phyloP scores from a whole-genome alignment of 2,329 filamentous ascomycete genomes.

The Verticillium dahliae region DNA sequence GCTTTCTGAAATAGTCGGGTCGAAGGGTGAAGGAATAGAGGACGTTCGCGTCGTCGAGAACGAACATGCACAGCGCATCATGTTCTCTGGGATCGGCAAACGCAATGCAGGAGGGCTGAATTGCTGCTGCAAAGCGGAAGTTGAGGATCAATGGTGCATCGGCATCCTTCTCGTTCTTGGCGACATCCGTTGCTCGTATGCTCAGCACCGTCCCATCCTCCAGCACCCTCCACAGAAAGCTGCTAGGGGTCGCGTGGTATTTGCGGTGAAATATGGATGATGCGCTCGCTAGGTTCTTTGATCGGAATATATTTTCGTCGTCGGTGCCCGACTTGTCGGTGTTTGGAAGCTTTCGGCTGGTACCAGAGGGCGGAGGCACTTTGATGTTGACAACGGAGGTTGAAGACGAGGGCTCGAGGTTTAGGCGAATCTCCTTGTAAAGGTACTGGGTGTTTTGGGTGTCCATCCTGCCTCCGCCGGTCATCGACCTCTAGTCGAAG shows the following conservation, averaged over 20 bases:
- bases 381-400: slow-evolving; percentile 66
- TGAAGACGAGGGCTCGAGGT: slow-evolving; percentile 66
- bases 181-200: slow-evolving; percentile 76
- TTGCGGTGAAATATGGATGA: slow-evolving; percentile 81
- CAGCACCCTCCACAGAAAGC: slow-evolving; percentile 85
- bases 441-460: slow-evolving; percentile 56
- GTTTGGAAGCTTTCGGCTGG: slow-evolving; percentile 27
- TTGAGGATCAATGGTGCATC: slow-evolving; percentile 73
- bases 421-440: slow-evolving; percentile 83
- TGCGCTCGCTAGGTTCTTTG: slow-evolving; percentile 66
- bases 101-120: slow-evolving; percentile 72
- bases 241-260: slow-evolving; percentile 69
- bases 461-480: slow-evolving; percentile 64
- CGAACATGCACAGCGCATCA: slow-evolving; percentile 72
- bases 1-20: slow-evolving; percentile 72
- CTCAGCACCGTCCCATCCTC: slow-evolving; percentile 76
- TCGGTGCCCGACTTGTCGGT: slow-evolving; percentile 34
- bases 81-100: slow-evolving; percentile 74
- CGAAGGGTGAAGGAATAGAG: slow-evolving; percentile 80
- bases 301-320: slow-evolving; percentile 68
- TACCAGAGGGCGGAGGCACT: slow-evolving; percentile 49
- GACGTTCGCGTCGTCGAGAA: slow-evolving; percentile 70
- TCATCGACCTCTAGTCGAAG: slow-evolving; percentile 1
- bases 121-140: slow-evolving; percentile 67
- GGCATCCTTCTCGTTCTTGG: slow-evolving; percentile 55